These are phyloP conservation scores for Lasiodiplodia hormozganensis DNA, from an alignment of 2,329 filamentous ascomycete genomes.

Conservation along the genomic window DNA sequence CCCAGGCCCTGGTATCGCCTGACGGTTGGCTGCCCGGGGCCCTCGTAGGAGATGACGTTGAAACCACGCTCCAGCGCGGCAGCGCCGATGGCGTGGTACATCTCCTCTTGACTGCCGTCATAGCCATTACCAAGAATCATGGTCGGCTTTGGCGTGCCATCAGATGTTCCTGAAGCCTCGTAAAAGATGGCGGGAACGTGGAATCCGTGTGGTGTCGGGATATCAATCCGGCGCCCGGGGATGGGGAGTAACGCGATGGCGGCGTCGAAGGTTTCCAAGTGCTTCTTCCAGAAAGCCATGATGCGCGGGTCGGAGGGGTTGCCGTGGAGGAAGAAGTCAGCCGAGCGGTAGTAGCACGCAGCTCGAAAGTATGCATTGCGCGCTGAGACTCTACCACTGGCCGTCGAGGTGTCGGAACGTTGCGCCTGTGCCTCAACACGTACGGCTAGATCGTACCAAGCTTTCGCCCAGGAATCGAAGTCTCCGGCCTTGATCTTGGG, in stretches of 20 bases:
- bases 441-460: background rate
- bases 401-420: background rate
- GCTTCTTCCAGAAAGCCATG: background rate
- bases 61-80: background rate
- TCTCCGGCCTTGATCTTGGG: background rate
- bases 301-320: background rate
- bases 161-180: background rate
- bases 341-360: constrained; percentile 6
- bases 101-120: constrained; percentile 29
- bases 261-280: background rate
- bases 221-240: background rate
- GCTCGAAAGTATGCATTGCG: constrained; percentile 1
- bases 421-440: background rate
- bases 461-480: background rate
- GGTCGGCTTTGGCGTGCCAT: background rate
- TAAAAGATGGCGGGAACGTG: constrained; percentile 3
- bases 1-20: background rate
- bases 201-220: background rate
- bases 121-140: constrained; percentile 1
- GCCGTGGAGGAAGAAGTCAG: constrained; percentile 18
- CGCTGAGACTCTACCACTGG: background rate
- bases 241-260: background rate
- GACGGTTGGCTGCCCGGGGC: constrained; percentile 16
- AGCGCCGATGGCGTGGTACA: background rate
- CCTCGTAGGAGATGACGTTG: constrained; percentile 17